phyloP scores from a whole-genome alignment of 768 basidiomycete species.

The Clitopilus passeckerianus region DNA sequence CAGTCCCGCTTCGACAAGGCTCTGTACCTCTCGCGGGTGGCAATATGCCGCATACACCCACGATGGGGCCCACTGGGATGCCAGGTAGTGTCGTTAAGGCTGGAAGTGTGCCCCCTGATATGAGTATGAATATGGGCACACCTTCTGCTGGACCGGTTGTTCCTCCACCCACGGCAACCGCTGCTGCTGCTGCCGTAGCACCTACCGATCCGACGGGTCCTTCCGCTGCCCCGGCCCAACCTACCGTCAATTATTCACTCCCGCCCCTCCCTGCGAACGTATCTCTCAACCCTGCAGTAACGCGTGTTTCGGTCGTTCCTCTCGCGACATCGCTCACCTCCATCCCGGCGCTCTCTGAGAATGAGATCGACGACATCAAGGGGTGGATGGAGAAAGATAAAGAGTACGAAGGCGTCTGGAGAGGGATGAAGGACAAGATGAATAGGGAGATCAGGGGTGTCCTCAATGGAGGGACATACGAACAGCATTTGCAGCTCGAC shows the following conservation, averaged over 20 bases:
- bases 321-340: constrained; percentile 42
- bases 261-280: constrained; percentile 40
- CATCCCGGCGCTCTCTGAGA: constrained; percentile 48
- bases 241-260: constrained; percentile 19
- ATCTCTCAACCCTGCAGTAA: constrained; percentile 50
- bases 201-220: background rate
- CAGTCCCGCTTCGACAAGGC: constrained; percentile 2
- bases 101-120: background rate
- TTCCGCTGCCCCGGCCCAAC: constrained; percentile 2
- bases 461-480: constrained; percentile 27
- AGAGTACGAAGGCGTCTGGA: constrained; percentile 46
- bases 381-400: constrained; percentile 63
- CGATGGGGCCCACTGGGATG: background rate
- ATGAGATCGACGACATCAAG: constrained; percentile 50
- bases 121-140: background rate
- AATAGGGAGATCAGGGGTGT: constrained; percentile 46
- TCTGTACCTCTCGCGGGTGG: constrained; percentile 4
- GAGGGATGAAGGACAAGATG: constrained; percentile 50
- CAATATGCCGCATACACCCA: constrained; percentile 2
- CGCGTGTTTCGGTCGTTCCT: constrained; percentile 59
- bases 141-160: background rate
- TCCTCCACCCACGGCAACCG: background rate
- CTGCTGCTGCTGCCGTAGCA: background rate
- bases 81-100: background rate
- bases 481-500: background rate